phyloP scores from a whole-genome alignment of 208 protist genomes.

The Leishmania amazonensis region DNA sequence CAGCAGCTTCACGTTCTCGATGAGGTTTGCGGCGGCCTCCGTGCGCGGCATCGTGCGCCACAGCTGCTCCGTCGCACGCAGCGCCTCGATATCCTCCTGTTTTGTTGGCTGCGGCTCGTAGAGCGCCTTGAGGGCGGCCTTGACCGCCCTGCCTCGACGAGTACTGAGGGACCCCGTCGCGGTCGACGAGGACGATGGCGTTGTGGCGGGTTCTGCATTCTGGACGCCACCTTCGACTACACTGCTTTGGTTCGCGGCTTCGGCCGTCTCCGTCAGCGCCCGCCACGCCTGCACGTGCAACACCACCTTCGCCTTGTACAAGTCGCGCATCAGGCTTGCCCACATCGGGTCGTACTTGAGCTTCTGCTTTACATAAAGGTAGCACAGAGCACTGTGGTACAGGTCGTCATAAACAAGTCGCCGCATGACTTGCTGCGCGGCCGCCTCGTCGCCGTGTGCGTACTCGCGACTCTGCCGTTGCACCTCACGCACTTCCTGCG shows the following conservation, averaged over 20 bases:
- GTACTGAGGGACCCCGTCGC: not conserved
- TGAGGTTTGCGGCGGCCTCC: constrained; percentile 46
- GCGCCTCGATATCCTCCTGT: not conserved
- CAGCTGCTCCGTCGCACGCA: constrained; percentile 20
- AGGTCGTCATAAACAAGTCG: constrained; percentile 59
- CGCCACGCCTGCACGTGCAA: constrained; percentile 17
- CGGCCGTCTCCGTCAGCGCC: constrained; percentile 9
- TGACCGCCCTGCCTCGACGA: constrained; percentile 18
- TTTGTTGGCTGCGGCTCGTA: constrained; percentile 8
- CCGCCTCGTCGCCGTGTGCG: constrained; percentile 27
- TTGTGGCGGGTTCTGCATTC: not conserved
- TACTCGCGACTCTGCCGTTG: constrained; percentile 19
- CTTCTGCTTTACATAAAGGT: constrained; percentile 42
- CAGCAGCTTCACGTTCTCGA: constrained; percentile 63
- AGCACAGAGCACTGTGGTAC: constrained; percentile 54
- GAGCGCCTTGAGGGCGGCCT: constrained; percentile 15
- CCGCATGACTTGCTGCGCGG: constrained; percentile 20
- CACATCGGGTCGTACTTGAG: constrained; percentile 67
- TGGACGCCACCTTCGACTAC: not conserved
- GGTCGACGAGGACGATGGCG: not conserved
- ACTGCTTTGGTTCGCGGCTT: not conserved
- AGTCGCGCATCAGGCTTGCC: constrained; percentile 70
- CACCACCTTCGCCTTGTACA: constrained; percentile 29
- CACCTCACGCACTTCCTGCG: constrained; percentile 48
- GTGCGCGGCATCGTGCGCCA: constrained; percentile 48